phyloP scores from a whole-genome alignment of 1,284 basidiomycete species.

The Leccinum brunneo-olivaceum region DNA sequence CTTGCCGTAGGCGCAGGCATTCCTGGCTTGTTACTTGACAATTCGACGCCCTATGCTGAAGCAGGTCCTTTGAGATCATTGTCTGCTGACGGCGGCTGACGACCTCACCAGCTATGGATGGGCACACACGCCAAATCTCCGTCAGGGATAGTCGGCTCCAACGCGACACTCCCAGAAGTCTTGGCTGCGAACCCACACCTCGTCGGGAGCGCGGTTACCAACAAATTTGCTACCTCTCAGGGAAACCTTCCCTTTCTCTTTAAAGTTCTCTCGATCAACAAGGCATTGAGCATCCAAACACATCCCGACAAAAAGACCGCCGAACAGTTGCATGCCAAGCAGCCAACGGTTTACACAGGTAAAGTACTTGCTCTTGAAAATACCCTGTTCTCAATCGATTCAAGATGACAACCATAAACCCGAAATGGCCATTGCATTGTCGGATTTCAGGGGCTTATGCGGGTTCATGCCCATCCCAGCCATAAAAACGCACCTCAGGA shows the following conservation, averaged over 20 bases:
- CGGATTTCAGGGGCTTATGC: constrained; percentile 86
- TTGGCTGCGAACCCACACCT: constrained; percentile 63
- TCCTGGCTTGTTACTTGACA: constrained; percentile 40
- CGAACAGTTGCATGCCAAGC: constrained; percentile 64
- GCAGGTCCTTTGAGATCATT: constrained; percentile 27
- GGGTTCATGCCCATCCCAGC: constrained; percentile 79
- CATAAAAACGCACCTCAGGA: constrained; percentile 62
- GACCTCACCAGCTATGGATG: constrained; percentile 83
- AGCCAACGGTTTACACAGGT: constrained; percentile 90
- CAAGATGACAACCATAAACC: constrained; percentile 90
- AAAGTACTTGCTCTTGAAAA: constrained; percentile 15
- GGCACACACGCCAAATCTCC: constrained; percentile 92
- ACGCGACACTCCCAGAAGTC: constrained; percentile 49
- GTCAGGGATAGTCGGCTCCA: constrained; percentile 51
- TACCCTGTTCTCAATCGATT: constrained; percentile 6
- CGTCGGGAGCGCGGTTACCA: constrained; percentile 59
- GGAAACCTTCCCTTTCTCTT: constrained; percentile 89
- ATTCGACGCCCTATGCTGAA: constrained; percentile 50
- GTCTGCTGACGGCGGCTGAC: background rate
- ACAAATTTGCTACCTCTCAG: constrained; percentile 53
- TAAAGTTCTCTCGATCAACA: constrained; percentile 90
- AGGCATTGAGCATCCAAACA: constrained; percentile 94
- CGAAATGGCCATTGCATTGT: constrained; percentile 96
- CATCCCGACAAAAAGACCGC: constrained; percentile 94
- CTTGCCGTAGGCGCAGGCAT: constrained; percentile 27